These are phyloP conservation scores for Talaromyces borbonicus DNA, from an alignment of 495 filamentous ascomycete species.

Conservation along the genomic window DNA sequence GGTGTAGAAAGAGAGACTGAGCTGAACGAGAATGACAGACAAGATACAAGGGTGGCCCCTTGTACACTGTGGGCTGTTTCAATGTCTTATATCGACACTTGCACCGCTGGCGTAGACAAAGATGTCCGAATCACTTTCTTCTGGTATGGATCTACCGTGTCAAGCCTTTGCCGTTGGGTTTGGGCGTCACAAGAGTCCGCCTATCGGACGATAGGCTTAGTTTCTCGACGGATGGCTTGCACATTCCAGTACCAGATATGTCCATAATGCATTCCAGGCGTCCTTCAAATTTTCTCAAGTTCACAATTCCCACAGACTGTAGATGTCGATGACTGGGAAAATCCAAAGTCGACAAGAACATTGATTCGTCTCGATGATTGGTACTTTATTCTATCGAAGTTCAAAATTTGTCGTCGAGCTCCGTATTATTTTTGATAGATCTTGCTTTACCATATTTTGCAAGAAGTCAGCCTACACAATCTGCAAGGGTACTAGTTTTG, in stretches of 20 bases:
- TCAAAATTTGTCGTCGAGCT: too few species aligned
- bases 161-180: not conserved
- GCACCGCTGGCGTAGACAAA: not conserved
- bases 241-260: slow-evolving; percentile 1
- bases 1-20: not conserved
- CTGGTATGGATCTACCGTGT: slow-evolving; percentile 8
- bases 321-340: too few species aligned
- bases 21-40: not conserved
- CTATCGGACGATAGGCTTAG: slow-evolving; percentile 5
- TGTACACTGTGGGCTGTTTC: too few species aligned
- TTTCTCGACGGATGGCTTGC: slow-evolving; percentile 2
- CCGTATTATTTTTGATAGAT: too few species aligned
- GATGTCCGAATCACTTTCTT: not conserved
- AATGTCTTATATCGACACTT: slow-evolving; percentile 3
- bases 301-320: too few species aligned
- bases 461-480: not conserved
- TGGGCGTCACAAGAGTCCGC: not conserved
- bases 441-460: too few species aligned
- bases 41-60: not conserved
- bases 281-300: too few species aligned
- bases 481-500: not conserved
- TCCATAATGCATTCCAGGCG: slow-evolving; percentile 2
- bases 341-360: too few species aligned
- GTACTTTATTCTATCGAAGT: too few species aligned
- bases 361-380: too few species aligned